phyloP scores from a whole-genome alignment of 2,329 filamentous ascomycete genomes.

The Fusarium sterilihyphosum region DNA sequence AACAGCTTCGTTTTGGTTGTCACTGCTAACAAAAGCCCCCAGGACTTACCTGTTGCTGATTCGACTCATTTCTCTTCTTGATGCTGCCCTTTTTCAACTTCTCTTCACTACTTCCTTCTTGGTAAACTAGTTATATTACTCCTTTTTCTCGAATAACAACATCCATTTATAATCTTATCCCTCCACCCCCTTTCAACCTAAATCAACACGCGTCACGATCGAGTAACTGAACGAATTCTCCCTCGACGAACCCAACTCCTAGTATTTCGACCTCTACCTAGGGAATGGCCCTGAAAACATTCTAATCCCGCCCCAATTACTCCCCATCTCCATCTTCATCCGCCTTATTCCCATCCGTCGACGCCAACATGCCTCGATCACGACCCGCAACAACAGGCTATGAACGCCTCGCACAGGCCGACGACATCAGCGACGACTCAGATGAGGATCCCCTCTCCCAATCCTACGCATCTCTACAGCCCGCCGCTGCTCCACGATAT shows the following conservation, averaged over 20 bases:
- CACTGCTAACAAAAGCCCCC: neutral
- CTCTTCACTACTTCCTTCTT: neutral
- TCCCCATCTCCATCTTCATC: neutral
- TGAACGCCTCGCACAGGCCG: conserved; percentile 84
- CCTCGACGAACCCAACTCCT: neutral
- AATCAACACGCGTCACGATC: conserved; percentile 12
- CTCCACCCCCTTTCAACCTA: conserved; percentile 17
- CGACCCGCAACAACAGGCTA: conserved; percentile 83
- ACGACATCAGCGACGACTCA: conserved; percentile 77
- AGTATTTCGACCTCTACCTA: neutral
- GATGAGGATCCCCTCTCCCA: conserved; percentile 69
- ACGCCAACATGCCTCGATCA: conserved; percentile 67
- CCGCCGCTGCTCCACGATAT: conserved; percentile 69
- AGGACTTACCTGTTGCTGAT: neutral
- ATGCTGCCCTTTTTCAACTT: neutral
- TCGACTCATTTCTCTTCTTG: conserved; percentile 1
- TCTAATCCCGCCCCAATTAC: conserved; percentile 7
- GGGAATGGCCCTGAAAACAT: conserved; percentile 32
- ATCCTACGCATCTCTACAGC: conserved; percentile 65
- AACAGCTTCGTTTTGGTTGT: conserved; percentile 23
- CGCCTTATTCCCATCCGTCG: neutral
- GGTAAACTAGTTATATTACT: conserved; percentile 10
- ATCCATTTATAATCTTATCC: conserved; percentile 7
- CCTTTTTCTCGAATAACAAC: conserved; percentile 8
- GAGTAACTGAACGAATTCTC: conserved; percentile 5